Percentiles rank a stretch among this genome's conserved stretches.
phyloP scores from a whole-genome alignment of 768 basidiomycete genomes.

The Pulveroboletus sp. region DNA sequence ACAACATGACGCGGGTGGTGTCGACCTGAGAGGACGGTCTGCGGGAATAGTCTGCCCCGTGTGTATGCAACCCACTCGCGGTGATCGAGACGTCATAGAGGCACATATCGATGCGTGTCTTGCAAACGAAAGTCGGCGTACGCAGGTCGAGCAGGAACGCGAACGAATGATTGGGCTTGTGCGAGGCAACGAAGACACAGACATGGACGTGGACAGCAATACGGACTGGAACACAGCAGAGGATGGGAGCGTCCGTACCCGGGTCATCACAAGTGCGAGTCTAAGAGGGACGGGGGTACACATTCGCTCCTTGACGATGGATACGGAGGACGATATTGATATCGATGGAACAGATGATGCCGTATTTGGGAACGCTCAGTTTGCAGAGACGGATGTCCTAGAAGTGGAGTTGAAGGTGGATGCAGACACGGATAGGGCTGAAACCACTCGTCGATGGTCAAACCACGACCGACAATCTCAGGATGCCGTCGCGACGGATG shows the following conservation, averaged over 20 bases:
- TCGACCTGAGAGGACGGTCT: conserved; percentile 33
- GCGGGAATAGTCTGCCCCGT: conserved; percentile 63
- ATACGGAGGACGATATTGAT: conserved; percentile 77
- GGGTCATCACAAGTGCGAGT: conserved; percentile 33
- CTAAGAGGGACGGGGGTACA: conserved; percentile 65
- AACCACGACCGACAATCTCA: conserved; percentile 35
- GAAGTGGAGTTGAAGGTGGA: conserved; percentile 33
- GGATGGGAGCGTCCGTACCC: conserved; percentile 39
- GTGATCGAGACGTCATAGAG: conserved; percentile 68
- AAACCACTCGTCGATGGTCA: conserved; percentile 8
- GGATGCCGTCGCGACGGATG: background rate
- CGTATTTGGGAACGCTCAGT: conserved; percentile 66
- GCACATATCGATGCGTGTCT: conserved; percentile 83
- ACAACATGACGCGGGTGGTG: conserved; percentile 21
- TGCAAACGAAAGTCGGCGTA: conserved; percentile 45
- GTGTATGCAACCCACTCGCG: conserved; percentile 51
- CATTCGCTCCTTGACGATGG: conserved; percentile 50
- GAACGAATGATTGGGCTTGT: conserved; percentile 24
- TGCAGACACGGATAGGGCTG: conserved; percentile 12
- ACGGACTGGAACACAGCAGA: conserved; percentile 36
- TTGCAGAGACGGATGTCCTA: conserved; percentile 69
- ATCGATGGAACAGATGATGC: conserved; percentile 72
- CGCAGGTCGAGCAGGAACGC: conserved; percentile 31
- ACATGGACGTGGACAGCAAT: conserved; percentile 31
- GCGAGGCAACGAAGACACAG: conserved; percentile 30